Percentiles rank a stretch among this genome's conserved stretches.
Conservation (phyloP, 2,329 filamentous ascomycete species). For the Zymoseptoria passerinii region DNA sequence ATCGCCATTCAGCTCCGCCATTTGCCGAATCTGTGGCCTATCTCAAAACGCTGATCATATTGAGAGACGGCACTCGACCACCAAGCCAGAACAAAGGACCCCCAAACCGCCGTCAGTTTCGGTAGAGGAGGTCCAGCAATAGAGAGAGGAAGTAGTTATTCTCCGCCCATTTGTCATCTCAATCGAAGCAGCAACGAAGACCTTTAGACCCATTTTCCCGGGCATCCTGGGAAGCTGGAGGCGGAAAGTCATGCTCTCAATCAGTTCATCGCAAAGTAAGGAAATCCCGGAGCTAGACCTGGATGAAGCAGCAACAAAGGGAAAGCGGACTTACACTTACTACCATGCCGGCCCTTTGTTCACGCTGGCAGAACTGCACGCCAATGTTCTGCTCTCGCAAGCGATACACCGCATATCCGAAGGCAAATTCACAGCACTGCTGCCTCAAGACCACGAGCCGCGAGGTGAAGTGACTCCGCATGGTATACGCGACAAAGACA, state of each 20-base stretch:
- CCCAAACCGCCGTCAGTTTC: too few relatives aligned
- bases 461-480: conserved; percentile 11
- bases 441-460: conserved; percentile 13
- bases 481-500: conserved; percentile 14
- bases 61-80: too few relatives aligned
- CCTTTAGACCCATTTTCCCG: neutral
- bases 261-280: too few relatives aligned
- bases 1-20: neutral
- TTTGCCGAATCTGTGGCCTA: neutral
- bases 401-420: conserved; percentile 5
- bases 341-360: conserved; percentile 15
- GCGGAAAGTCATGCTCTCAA: neutral
- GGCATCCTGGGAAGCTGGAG: neutral
- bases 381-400: conserved; percentile 10
- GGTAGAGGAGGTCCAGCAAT: too few relatives aligned
- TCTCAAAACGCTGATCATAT: neutral
- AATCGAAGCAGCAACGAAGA: too few relatives aligned
- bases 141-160: too few relatives aligned
- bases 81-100: too few relatives aligned
- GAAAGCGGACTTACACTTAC: conserved; percentile 5
- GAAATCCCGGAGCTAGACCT: neutral
- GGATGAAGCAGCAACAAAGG: neutral
- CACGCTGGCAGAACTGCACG: conserved; percentile 9
- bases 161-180: too few relatives aligned
- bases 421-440: conserved; percentile 7